Base-by-base conservation (phyloP, 305 asterid genomes). In the Ilex paraguariensis region DNA sequence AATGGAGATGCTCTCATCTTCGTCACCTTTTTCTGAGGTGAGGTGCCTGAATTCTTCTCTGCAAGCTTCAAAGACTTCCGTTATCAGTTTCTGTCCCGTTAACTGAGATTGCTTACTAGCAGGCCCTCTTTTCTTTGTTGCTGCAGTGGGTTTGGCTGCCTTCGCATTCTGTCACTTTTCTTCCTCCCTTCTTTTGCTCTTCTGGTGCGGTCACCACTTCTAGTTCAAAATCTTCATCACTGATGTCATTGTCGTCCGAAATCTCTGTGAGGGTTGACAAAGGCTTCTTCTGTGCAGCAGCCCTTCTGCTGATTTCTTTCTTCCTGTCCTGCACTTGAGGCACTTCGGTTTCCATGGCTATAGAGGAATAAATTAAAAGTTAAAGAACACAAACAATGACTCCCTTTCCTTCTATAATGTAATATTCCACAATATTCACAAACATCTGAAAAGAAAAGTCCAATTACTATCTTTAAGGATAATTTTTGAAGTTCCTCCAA, bases 11-110 rank as follows among this genome's bases (percentile, higher is more conserved):
- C 83, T 64, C 98, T 84, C 94, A 82, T 85, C 69, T 81, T 82
- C 78, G 95, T 87, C 65, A 87, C 95, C 69, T 92, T 92, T 67
- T 77, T 90, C 56, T 87, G 96, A 12, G 97, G 98, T 5, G 97
- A 88, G 59, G 61, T 59, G 17, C 63, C 66, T 57, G 59, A 36
- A 64, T 61, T 68, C 31, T 61, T 68, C 31, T 69, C 88, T 9
- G 73, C 72, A 44, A 89, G 84, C 71, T 85, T 77, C 40, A 85
- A 93, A 70, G 52, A 84, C 84, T 42, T 87, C 86, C 1, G 95
- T 85, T 70, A 92, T 87, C 74, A 87, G 82, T 73, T 77, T 87
- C 77, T 87, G 96, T 3, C 90, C 87, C 40, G 66, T 30, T 49
- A 71, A 66, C 75, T 65, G 73, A 55, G 84, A 59, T 56, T 63